Conservation (phyloP, 2,329 filamentous ascomycete species). For the Fusarium oxysporum region DNA sequence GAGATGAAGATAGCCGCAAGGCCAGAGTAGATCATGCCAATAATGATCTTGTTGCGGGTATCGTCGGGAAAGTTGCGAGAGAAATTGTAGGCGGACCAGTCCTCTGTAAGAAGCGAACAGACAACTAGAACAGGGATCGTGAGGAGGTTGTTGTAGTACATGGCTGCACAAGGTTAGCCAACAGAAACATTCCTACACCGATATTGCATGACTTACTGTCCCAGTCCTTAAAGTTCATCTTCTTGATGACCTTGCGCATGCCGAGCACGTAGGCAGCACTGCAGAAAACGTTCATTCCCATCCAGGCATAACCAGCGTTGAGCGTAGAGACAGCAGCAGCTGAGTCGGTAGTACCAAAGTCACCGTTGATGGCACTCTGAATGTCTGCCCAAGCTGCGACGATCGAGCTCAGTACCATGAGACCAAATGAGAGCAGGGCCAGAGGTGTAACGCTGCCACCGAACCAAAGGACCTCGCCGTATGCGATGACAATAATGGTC, state of each 20-base stretch:
- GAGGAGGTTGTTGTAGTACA: conserved; percentile 99
- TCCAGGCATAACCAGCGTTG: conserved; percentile 97
- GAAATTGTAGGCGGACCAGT: conserved; percentile 91
- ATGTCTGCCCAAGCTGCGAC: conserved; percentile 98
- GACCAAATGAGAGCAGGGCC: conserved; percentile 90
- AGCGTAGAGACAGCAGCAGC: conserved; percentile 85
- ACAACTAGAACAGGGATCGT: conserved; percentile 92
- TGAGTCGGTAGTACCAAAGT: conserved; percentile 67
- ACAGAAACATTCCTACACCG: conserved; percentile 3
- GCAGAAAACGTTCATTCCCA: conserved; percentile 96
- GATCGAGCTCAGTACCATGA: conserved; percentile 96
- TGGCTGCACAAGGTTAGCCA: conserved; percentile 71
- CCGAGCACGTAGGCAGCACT: conserved; percentile 88
- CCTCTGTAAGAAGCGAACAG: conserved; percentile 84
- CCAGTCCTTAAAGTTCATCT: conserved; percentile 99
- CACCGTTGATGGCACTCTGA: conserved; percentile 79
- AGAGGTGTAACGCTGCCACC: conserved; percentile 90
- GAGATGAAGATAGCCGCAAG: conserved; percentile 96
- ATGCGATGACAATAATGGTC: conserved; percentile 98
- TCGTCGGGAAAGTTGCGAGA: conserved; percentile 88
- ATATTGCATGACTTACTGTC: conserved; percentile 78
- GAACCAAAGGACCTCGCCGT: conserved; percentile 98
- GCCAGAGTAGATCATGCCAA: conserved; percentile 94
- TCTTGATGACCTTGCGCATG: conserved; percentile 99
- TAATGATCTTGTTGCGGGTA: conserved; percentile 80